Evolutionary conservation across 2,329 filamentous ascomycete genomes (phyloP).

Genomic region (Xylariaceae sp.): DNA sequence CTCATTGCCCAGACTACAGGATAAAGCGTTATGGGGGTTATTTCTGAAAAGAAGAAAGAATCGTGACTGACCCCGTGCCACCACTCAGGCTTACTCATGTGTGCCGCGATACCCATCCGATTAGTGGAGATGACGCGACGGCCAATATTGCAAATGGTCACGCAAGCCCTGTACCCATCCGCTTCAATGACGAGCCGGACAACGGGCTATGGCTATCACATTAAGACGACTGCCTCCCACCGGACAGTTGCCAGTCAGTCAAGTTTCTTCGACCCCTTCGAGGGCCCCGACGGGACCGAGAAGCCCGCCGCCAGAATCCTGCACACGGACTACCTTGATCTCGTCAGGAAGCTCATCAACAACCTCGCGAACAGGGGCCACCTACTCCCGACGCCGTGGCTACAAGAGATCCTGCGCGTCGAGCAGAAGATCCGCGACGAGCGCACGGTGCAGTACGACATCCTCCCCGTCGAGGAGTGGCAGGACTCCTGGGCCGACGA

Average conservation of each 20-base stretch:
- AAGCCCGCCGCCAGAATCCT: not conserved
- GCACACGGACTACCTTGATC: constrained; percentile 9
- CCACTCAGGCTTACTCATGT: constrained; percentile 13
- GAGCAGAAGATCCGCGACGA: not conserved
- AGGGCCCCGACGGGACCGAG: not conserved
- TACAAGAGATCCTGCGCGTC: constrained; percentile 9
- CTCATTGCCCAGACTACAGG: not conserved
- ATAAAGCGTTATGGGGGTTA: not conserved
- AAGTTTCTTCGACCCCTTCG: not conserved
- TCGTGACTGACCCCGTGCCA: not conserved
- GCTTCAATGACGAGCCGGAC: not conserved
- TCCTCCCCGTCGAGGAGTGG: not conserved
- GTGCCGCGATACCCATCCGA: constrained; percentile 5
- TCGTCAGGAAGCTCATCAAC: not conserved
- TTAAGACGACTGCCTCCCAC: not conserved
- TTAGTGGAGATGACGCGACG: accelerated
- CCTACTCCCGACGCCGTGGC: constrained; percentile 4
- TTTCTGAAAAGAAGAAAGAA: not conserved
- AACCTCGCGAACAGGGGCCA: not conserved
- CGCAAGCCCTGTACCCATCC: not conserved
- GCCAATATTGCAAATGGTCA: not conserved
- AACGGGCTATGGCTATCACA: no score
- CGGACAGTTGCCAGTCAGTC: not conserved
- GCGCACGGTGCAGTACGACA: not conserved
- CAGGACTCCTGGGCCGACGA: not conserved